Percentiles rank a stretch among this genome's conserved stretches.
phyloP scores from a whole-genome alignment of 2,329 filamentous ascomycete species.

The Hortaea werneckii region DNA sequence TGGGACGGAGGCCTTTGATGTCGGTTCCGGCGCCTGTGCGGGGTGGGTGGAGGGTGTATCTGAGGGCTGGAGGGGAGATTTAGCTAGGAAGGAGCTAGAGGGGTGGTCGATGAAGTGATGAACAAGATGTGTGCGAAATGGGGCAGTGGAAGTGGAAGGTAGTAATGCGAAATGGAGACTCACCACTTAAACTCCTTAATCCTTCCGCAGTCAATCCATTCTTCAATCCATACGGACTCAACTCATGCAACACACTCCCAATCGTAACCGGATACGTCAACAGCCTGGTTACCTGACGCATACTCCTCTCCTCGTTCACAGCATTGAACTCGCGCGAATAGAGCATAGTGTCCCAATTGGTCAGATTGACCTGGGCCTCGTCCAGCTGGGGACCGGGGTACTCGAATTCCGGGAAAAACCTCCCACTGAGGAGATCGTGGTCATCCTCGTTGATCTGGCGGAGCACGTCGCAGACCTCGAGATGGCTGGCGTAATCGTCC shows the following conservation, averaged over 20 bases:
- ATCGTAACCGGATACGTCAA: conserved; percentile 91
- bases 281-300: conserved; percentile 86
- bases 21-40: conserved; percentile 62
- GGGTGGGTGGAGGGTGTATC: conserved; percentile 88
- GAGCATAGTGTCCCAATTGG: conserved; percentile 94
- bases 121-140: conserved; percentile 9
- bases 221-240: conserved; percentile 82
- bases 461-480: conserved; percentile 85
- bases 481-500: conserved; percentile 85
- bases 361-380: conserved; percentile 91
- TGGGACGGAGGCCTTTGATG: conserved; percentile 70
- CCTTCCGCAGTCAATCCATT: conserved; percentile 77
- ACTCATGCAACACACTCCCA: conserved; percentile 81
- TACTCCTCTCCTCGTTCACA: conserved; percentile 77
- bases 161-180: conserved; percentile 20
- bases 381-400: conserved; percentile 86
- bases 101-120: neutral
- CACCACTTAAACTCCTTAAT: conserved; percentile 86
- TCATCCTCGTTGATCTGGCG: conserved; percentile 96
- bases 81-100: neutral
- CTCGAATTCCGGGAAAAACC: conserved; percentile 87
- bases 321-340: conserved; percentile 88
- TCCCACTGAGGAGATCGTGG: conserved; percentile 81
- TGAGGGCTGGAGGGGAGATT: conserved; percentile 52
- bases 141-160: neutral